Evolutionary conservation across 106 monocot genomes (phyloP), one percentile per base, ranked within the genome.

Genomic region (Dendrobium huoshanense): DNA sequence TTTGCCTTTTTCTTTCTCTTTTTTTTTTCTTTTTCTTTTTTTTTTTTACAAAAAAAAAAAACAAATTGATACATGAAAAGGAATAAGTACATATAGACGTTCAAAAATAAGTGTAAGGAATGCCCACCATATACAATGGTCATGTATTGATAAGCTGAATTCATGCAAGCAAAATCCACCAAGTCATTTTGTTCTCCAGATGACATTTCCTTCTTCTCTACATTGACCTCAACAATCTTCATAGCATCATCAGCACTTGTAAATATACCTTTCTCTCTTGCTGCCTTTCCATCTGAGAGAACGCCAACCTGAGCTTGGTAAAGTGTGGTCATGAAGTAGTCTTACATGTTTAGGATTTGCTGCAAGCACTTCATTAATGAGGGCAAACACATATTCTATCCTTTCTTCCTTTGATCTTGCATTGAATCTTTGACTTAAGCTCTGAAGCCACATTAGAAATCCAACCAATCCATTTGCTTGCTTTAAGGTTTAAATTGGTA

Each of bases 351-450:
- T 98, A 40, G 95, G 95, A 83, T 98, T 98, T 86, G 85, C 98
- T 98, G 92, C 67, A n/a, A 98, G 80, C 91, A 95, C 92, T 59
- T 95, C 92, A 89, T 98, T 95, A 84, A 98, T 87, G 61, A 98
- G 98, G 41, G 95, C 98, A 81, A 98, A 91, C 44, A 95, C 91
- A 86, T 98, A 98, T 77, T 95, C 95, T 45, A 95, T 85, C 10
- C 92, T 95, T 75, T 98, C 42, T 54, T 82, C 40, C 92, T 84
- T 82, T 74, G 20, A 81, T 20, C 58, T 84, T 82, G 58, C 84
- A 87, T 42, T 90, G 80, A 51, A 75, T 78, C 24, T 75, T 84
- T 85, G 91, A 77, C 85, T 87, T 93, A 2, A 72, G 56, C 4
- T 82, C 80, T 79, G 81, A 75, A 47, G 80, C 75, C 44, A 82